A percentile compares a stretch with the other conserved stretches of the same genome.
These are phyloP conservation scores for Inga oerstediana DNA, from an alignment of 306 rosid genomes.

Conservation along the genomic window DNA sequence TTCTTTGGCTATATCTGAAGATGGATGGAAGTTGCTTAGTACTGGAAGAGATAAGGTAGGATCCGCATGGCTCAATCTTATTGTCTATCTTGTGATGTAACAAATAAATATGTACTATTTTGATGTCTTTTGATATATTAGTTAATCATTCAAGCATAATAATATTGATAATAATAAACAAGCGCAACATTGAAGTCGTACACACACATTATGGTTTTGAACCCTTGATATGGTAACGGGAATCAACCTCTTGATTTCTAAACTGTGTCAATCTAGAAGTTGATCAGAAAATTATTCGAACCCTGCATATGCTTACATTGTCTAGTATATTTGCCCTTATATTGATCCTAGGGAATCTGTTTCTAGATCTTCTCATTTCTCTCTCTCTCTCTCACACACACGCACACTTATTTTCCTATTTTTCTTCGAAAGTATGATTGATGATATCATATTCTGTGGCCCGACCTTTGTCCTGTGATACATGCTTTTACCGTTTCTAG, in stretches of 20 bases:
- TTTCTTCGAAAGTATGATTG: neutral
- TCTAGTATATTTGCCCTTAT: neutral
- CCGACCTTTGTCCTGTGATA: neutral
- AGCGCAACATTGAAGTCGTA: neutral
- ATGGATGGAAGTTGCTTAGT: slow-evolving; percentile 85
- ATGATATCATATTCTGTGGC: neutral
- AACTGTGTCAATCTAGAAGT: neutral
- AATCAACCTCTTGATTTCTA: neutral
- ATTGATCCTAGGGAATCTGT: neutral
- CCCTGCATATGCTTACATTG: neutral
- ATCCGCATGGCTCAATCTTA: slow-evolving; percentile 19
- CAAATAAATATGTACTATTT: neutral
- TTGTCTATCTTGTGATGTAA: slow-evolving; percentile 10
- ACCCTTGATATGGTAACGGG: neutral
- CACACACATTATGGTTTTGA: neutral
- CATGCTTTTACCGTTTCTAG: neutral
- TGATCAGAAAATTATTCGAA: neutral
- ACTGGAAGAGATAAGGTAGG: slow-evolving; percentile 94
- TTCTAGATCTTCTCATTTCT: neutral
- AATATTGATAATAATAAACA: neutral
- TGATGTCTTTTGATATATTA: neutral
- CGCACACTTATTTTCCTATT: neutral
- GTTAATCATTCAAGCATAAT: neutral
- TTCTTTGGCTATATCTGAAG: slow-evolving; percentile 83
- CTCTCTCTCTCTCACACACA: neutral